Percentiles rank a stretch among this genome's conserved stretches.
phyloP scores from a whole-genome alignment of 2,329 filamentous ascomycete species.

The Colletotrichum acutatum region DNA sequence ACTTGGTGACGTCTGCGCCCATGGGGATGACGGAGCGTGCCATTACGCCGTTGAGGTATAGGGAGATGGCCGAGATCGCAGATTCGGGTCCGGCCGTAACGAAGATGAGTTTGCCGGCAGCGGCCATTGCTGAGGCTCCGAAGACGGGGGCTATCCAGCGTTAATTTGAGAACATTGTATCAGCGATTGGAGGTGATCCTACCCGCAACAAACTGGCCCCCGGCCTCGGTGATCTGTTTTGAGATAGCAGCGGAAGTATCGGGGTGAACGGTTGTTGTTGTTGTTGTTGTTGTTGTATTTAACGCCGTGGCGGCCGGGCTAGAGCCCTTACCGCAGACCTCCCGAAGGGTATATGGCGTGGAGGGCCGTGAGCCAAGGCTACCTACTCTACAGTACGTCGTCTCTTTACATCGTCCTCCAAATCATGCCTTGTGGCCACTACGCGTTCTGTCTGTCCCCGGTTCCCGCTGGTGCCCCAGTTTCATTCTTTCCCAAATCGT shows the following conservation, averaged over 20 bases:
- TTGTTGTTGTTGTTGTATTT: no score
- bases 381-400: no score
- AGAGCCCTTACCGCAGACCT: no score
- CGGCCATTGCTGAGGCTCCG: slow-evolving; percentile 52
- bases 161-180: not conserved
- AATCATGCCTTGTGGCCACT: no score
- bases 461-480: no score
- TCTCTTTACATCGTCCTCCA: no score
- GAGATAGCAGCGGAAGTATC: slow-evolving; percentile 41
- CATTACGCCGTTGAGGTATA: slow-evolving; percentile 53
- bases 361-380: no score
- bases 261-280: slow-evolving; percentile 43
- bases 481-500: no score
- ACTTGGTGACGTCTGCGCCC: slow-evolving; percentile 52
- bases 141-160: slow-evolving; percentile 49
- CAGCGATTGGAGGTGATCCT: not conserved
- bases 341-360: no score
- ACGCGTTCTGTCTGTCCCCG: no score
- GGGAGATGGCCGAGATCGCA: slow-evolving; percentile 46
- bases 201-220: slow-evolving; percentile 54
- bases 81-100: slow-evolving; percentile 49
- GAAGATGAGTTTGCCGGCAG: slow-evolving; percentile 54
- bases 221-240: slow-evolving; percentile 6
- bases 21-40: slow-evolving; percentile 50
- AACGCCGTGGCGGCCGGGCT: no score